Conservation (phyloP, 2,329 filamentous ascomycete genomes). For the Teratosphaeria destructans region DNA sequence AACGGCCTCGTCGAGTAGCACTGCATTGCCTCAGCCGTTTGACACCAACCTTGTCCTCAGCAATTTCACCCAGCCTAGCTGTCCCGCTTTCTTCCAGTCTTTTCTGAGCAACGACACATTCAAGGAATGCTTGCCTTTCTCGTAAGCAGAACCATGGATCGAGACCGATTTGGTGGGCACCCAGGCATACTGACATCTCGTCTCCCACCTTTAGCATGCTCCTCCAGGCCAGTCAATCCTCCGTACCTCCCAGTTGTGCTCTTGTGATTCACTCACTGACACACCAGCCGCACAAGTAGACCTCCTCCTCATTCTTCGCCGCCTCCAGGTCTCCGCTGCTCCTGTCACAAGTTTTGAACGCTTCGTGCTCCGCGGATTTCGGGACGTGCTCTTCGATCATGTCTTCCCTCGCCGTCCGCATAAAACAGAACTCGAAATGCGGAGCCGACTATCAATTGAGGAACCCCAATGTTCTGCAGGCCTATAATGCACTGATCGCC, state of each 20-base stretch:
- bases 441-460: slow-evolving; percentile 55
- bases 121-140: slow-evolving; percentile 68
- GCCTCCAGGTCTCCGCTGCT: slow-evolving; percentile 59
- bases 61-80: slow-evolving; percentile 44
- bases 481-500: slow-evolving; percentile 63
- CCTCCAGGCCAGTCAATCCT: background rate
- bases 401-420: slow-evolving; percentile 50
- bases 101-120: slow-evolving; percentile 60
- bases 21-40: slow-evolving; percentile 33
- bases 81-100: slow-evolving; percentile 56
- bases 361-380: slow-evolving; percentile 60
- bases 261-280: background rate
- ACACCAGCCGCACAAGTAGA: slow-evolving; percentile 37
- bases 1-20: background rate
- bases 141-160: slow-evolving; percentile 62
- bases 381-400: slow-evolving; percentile 57
- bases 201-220: background rate
- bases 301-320: slow-evolving; percentile 75
- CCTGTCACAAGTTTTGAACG: slow-evolving; percentile 69
- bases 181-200: background rate
- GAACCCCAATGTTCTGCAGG: slow-evolving; percentile 62
- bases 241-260: background rate
- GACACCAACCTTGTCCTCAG: slow-evolving; percentile 40
- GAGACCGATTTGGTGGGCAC: background rate
- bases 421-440: slow-evolving; percentile 57